Evolutionary conservation across 139 green algal genomes (phyloP), one percentile per base, ranked within the genome.

Genomic region (Coelastrella sp.): DNA sequence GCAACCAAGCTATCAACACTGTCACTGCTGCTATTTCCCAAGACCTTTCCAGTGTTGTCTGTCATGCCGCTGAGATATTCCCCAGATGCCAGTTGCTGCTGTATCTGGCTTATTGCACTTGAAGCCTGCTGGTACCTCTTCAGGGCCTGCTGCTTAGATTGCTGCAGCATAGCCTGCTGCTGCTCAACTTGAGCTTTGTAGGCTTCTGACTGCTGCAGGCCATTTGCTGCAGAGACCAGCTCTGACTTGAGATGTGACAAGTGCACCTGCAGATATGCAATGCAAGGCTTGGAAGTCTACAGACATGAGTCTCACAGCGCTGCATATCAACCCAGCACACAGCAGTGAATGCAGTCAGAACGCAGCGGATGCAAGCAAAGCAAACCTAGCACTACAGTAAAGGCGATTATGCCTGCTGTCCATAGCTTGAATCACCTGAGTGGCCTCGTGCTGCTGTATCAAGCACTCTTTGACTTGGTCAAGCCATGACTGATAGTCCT

Each of bases 371-470:
- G 32, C 32, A 47, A 47, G 32, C 32, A 47, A 1, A 47, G 1
- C 32, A 47, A 1, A 47, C 32, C 32, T 47, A 47, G 32, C 32
- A 47, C 32, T 47, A 47, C 32, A 47, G 0, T 1, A 47, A 47
- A 47, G 32, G 32, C 32, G n/a, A n/a, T n/a, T n/a, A n/a, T n/a
- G n/a, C n/a, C n/a, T n/a, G 32, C 32, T 47, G 32, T 47, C 32
- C 0, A 47, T 47, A 47, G 32, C 32, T 71, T 71, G 61, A 14
- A 47, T 64, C 54, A 89, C 84, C 84, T 89, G 71, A 23, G 54
- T 81, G 19, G 79, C 20, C 57, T 80, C n/a, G 71, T 89, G 84
- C 84, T 89, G 84, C 84, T 89, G 56, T 60, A 89, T 54, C 16
- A 89, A 71, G 54, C 73, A 89, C n/a, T 73, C 71, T 71, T 89